Percentiles rank a stretch among this genome's conserved stretches.
These are phyloP conservation scores for Kuraishia cidri DNA, from an alignment of 805 yeast species.

Conservation along the genomic window DNA sequence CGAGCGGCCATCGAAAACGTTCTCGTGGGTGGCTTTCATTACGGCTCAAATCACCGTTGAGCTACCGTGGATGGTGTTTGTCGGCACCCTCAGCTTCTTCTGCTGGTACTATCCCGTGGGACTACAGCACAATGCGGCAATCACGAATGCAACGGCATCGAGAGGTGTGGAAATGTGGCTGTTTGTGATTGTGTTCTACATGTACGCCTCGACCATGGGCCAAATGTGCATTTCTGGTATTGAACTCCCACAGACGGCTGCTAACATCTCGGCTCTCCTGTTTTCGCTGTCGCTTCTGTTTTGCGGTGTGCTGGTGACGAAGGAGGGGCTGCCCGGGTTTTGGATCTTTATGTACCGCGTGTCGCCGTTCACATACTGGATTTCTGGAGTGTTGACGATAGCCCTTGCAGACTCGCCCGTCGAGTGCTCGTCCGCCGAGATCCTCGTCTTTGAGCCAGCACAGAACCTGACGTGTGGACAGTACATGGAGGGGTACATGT, in stretches of 20 bases:
- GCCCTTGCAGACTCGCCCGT: constrained; percentile 45
- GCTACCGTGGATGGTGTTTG: constrained; percentile 51
- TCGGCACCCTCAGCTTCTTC: constrained; percentile 57
- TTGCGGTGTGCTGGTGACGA: constrained; percentile 64
- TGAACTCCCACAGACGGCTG: constrained; percentile 54
- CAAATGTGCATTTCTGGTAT: constrained; percentile 50
- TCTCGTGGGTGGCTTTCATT: constrained; percentile 57
- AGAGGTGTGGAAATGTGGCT: constrained; percentile 47
- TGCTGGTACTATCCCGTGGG: constrained; percentile 71
- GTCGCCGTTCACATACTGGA: constrained; percentile 61
- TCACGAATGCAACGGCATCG: constrained; percentile 31
- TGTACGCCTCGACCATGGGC: constrained; percentile 51
- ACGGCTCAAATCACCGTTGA: constrained; percentile 56
- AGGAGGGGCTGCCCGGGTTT: constrained; percentile 44
- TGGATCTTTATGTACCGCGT: constrained; percentile 73
- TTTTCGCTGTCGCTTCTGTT: constrained; percentile 58
- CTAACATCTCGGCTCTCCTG: constrained; percentile 44
- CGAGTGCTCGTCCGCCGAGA: constrained; percentile 38
- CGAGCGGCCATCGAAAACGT: constrained; percentile 66
- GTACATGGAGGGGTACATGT: constrained; percentile 33
- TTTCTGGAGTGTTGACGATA: constrained; percentile 42
- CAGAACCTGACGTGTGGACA: constrained; percentile 47
- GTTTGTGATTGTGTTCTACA: constrained; percentile 31
- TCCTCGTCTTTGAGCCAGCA: constrained; percentile 39
- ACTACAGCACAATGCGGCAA: constrained; percentile 48